Evolutionary conservation across 2,329 filamentous ascomycete species (phyloP).

Genomic region (Penicillium sp.): DNA sequence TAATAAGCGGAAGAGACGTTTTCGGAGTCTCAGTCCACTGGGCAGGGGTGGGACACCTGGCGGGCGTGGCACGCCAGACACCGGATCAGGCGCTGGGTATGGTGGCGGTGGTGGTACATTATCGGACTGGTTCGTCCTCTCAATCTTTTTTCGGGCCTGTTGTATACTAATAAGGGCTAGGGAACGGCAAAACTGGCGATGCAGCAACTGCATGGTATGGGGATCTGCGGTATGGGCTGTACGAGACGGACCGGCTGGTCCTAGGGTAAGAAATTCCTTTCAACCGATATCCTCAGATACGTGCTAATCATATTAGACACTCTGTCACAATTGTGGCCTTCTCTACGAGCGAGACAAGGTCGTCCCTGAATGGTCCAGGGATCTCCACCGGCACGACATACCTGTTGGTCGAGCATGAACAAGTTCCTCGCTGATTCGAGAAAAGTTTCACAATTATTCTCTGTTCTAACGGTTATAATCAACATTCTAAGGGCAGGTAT

Average conservation of each 20-base stretch:
- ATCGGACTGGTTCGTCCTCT: slow-evolving; percentile 59
- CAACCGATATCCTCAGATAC: not conserved
- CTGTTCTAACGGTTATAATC: not conserved
- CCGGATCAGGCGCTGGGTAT: slow-evolving; percentile 67
- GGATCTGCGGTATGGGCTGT: slow-evolving; percentile 94
- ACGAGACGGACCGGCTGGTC: slow-evolving; percentile 83
- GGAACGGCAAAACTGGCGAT: slow-evolving; percentile 85
- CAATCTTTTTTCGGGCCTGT: not conserved
- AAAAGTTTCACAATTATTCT: not conserved
- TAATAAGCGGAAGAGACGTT: slow-evolving; percentile 92
- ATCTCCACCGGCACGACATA: slow-evolving; percentile 63
- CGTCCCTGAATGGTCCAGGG: slow-evolving; percentile 76
- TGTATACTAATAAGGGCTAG: slow-evolving; percentile 38
- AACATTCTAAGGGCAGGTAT: not conserved
- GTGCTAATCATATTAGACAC: slow-evolving; percentile 60
- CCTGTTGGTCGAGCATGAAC: slow-evolving; percentile 38
- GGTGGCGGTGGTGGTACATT: slow-evolving; percentile 68
- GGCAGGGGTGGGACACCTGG: slow-evolving; percentile 71
- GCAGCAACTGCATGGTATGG: slow-evolving; percentile 84
- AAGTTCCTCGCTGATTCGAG: not conserved
- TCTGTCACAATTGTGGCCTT: slow-evolving; percentile 93
- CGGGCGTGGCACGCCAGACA: slow-evolving; percentile 79
- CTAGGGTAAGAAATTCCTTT: slow-evolving; percentile 66
- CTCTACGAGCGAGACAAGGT: slow-evolving; percentile 86
- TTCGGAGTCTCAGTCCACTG: slow-evolving; percentile 83